Percentiles rank a stretch among this genome's conserved stretches.
These are phyloP conservation scores for Cinnamomum micranthum DNA, from an alignment of 164 flowering plant genomes.

Conservation along the genomic window DNA sequence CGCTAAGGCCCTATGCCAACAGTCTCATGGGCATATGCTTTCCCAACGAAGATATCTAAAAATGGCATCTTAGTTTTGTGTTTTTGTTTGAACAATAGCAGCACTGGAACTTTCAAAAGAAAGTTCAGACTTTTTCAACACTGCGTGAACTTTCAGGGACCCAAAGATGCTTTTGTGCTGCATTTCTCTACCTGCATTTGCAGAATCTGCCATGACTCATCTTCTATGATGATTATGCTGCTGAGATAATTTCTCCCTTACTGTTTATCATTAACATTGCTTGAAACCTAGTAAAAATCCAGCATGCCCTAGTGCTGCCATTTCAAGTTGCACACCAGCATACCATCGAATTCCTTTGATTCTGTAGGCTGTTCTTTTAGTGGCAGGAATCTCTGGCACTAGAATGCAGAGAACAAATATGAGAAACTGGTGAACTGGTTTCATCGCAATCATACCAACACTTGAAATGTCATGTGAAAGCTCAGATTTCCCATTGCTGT, in stretches of 20 bases:
- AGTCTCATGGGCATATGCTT: conserved; percentile 8
- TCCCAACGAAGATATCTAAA: conserved; percentile 18
- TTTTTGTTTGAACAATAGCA: conserved; percentile 10
- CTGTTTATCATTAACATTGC: conserved; percentile 9
- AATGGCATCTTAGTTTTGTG: conserved; percentile 17
- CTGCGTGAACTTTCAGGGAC: neutral
- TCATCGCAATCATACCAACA: conserved; percentile 10
- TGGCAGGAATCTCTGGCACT: neutral
- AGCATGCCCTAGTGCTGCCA: neutral
- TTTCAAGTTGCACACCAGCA: neutral
- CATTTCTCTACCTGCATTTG: neutral
- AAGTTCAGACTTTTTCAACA: neutral
- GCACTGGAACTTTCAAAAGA: neutral
- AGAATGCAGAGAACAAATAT: conserved; percentile 15
- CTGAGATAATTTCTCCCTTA: conserved; percentile 18
- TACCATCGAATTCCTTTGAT: neutral
- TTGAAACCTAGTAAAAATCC: neutral
- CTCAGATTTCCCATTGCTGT: neutral
- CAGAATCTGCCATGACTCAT: neutral
- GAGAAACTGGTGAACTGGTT: conserved; percentile 17
- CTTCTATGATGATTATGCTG: conserved; percentile 5
- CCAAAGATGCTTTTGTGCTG: neutral
- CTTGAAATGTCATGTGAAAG: neutral
- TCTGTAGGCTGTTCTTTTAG: neutral
- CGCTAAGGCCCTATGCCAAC: conserved; percentile 9